These are phyloP conservation scores for Blepharisma stoltei DNA, from an alignment of 73 alveolate species.

Conservation along the genomic window DNA sequence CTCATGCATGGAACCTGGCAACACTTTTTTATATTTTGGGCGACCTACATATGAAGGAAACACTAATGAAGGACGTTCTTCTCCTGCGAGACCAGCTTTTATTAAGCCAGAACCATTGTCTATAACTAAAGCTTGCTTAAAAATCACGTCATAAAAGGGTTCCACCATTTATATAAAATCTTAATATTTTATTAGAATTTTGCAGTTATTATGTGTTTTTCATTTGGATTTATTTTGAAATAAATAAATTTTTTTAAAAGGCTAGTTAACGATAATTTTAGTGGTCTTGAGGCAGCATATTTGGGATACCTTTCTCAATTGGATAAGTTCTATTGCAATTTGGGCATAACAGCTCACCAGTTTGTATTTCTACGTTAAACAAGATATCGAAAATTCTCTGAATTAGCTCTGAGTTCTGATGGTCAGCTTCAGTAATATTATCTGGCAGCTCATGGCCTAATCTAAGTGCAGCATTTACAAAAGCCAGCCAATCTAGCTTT, in stretches of 20 bases:
- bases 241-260: too few species aligned
- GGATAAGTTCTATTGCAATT: constrained; percentile 51
- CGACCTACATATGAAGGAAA: constrained; percentile 61
- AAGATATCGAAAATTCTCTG: constrained; percentile 36
- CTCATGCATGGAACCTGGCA: constrained; percentile 49
- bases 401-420: constrained; percentile 30
- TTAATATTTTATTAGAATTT: too few species aligned
- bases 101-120: constrained; percentile 70
- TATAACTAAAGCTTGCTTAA: background rate
- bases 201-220: too few species aligned
- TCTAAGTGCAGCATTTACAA: constrained; percentile 29
- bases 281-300: constrained; percentile 41
- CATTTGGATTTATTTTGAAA: too few species aligned
- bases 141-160: too few species aligned
- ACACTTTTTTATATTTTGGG: constrained; percentile 50
- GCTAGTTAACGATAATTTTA: constrained; percentile 20
- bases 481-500: constrained; percentile 42
- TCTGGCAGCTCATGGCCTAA: constrained; percentile 35
- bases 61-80: constrained; percentile 41
- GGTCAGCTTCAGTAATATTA: constrained; percentile 25
- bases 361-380: constrained; percentile 38
- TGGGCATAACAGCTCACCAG: constrained; percentile 40
- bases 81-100: constrained; percentile 69
- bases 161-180: too few species aligned
- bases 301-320: constrained; percentile 50